Evolutionary conservation across 2,329 filamentous ascomycete genomes (phyloP), one percentile per base, ranked within the genome.

Genomic region (Didymella pinodella): DNA sequence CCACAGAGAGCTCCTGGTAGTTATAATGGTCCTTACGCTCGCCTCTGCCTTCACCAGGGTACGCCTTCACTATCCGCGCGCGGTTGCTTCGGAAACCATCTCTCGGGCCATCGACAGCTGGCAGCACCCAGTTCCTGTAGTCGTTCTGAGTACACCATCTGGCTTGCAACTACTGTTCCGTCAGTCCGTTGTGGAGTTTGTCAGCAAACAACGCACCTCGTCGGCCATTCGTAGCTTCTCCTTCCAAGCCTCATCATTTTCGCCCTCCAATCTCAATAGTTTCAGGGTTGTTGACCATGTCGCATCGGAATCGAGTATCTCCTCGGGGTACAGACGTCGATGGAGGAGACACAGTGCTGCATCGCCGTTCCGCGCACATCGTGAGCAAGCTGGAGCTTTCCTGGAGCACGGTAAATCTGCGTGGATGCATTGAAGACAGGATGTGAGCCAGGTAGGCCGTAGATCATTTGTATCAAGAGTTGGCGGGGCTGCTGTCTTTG

Each of bases 381-480:
- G 71, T 0, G 65, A 63, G 48, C 73, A 77, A 32, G 50, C 22
- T 0, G 74, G 72, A 8, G 59, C 48, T 0, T 65, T 73, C 26
- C 72, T 63, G 0, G 72, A 75, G 54, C 74, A 77, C 8, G 67
- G 66, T 2, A 77, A 63, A 2, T 49, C 36, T 0, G 61, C 50
- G 20, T 70, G 63, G 1, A 59, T 67, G 60, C 74, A 77, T 57
- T 75, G 71, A 0, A 70, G 60, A 20, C 74, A 77, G 3, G 73
- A 74, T 7, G 65, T 67, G 6, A 76, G 40, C 29, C 47, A 66
- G 1, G 73, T 59, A n/a, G 70, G 48, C 14, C 58, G 59, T 1
- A 62, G 53, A 10, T 32, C 32, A 14, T 54, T 25, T 2, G 52
- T 44, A 8, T 65, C 51, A n/a, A 58, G 28, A 12, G 26, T 6